Evolutionary conservation across 2,329 filamentous ascomycete genomes (phyloP).

Genomic region (Paraconiothyrium brasiliense): DNA sequence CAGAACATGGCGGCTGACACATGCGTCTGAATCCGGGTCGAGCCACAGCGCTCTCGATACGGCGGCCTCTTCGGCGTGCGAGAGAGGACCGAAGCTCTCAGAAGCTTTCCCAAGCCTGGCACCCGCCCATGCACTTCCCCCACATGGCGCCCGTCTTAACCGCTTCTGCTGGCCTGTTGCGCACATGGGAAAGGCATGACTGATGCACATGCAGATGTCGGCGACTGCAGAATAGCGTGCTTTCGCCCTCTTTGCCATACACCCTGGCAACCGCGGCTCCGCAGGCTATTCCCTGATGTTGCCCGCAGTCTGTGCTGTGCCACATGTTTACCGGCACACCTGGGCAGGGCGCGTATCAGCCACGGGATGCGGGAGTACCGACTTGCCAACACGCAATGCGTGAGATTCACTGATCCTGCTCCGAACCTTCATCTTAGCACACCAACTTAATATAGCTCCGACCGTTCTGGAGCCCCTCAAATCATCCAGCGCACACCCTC

Average conservation of each 20-base stretch:
- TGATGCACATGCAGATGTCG: slow-evolving; percentile 14
- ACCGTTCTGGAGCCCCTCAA: background rate
- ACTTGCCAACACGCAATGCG: background rate
- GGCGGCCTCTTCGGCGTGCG: background rate
- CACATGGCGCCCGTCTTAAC: background rate
- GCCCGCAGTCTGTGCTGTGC: slow-evolving; percentile 9
- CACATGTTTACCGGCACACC: slow-evolving; percentile 2
- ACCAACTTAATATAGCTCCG: slow-evolving; percentile 1
- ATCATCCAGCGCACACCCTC: background rate
- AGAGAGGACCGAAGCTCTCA: slow-evolving; percentile 8
- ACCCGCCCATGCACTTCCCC: background rate
- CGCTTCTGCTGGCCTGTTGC: background rate
- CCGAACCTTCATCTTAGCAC: background rate
- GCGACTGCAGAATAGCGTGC: background rate
- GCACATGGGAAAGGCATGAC: background rate
- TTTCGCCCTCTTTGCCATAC: background rate
- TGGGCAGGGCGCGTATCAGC: background rate
- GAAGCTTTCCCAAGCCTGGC: slow-evolving; percentile 22
- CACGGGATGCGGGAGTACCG: background rate
- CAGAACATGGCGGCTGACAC: slow-evolving; percentile 4
- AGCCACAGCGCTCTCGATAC: background rate
- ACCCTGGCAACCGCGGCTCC: background rate
- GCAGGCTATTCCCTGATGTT: background rate
- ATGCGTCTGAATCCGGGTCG: background rate
- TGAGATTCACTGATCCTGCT: background rate